Base-by-base conservation (phyloP, 805 yeast genomes). In the Myxozyma sirexii region DNA sequence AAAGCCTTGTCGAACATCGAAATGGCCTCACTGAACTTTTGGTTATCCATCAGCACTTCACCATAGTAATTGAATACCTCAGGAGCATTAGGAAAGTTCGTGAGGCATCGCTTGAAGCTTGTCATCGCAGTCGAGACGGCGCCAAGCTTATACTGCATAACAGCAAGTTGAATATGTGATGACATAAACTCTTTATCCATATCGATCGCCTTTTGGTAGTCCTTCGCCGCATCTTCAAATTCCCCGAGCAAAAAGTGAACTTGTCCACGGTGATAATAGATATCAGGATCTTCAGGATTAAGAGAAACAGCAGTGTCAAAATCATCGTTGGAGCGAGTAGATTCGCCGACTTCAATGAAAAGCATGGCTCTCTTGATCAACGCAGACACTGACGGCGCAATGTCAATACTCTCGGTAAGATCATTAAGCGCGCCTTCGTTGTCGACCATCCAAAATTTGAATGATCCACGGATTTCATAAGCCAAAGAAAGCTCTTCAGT, bases 1-100 rank as follows among this genome's bases (percentile, higher is more conserved):
- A 85, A 86, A 56, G 98, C 90, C 69, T 83, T 82, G 65, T 92
- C 97, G 73, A 91, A 93, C 77, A 90, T 92, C 71, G 84, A 84
- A 61, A 84, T 75, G 59, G 98, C 97, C 62, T 82, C 86, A 31
- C 74, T 80, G 57, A 82, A 76, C 68, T 88, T 90, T 72, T 87
- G 87, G 69, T 82, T 82, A 73, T 93, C 97, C 64, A 89, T 85
- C 70, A 93, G 80, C 52, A 93, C 86, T 78, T 94, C 99, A 71
- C 98, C 99, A 72, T 86, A 91, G 76, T 91, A 94, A 79, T 90
- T 92, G 78, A 94, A 96, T 68, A 91, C 87, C 75, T 90, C 97
- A 57, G 98, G 90, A 54, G 88, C 82, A 24, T 92, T 82, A 68
- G 97, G 92, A 83, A 90, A 90, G 73, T 81, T 81, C 73, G 80